Conservation (phyloP, 345 rosid genomes). For the Salix dunnii region DNA sequence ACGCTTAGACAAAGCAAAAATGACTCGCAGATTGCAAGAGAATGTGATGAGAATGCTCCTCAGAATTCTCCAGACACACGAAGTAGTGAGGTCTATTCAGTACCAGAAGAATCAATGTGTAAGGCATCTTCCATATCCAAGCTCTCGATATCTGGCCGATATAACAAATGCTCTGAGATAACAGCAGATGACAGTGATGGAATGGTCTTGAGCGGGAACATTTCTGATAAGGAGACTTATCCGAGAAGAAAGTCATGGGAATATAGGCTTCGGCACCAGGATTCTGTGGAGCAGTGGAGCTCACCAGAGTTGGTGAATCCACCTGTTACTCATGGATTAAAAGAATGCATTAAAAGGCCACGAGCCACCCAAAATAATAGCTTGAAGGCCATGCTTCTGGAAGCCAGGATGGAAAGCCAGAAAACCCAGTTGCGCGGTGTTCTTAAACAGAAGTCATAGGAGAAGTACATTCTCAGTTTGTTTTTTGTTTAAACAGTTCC, state of each 20-base stretch:
- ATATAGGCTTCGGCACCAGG: background rate
- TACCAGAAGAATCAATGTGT: conserved; percentile 1
- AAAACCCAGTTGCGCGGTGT: conserved; percentile 12
- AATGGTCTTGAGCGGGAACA: background rate
- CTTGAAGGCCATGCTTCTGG: conserved; percentile 18
- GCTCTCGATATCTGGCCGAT: conserved; percentile 3
- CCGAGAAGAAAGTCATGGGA: conserved; percentile 5
- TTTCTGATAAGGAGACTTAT: background rate
- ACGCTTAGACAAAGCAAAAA: background rate
- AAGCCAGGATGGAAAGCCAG: conserved; percentile 19
- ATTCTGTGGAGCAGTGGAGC: conserved; percentile 3
- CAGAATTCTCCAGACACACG: conserved; percentile 5
- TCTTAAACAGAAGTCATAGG: conserved; percentile 2
- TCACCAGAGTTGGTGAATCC: conserved; percentile 15
- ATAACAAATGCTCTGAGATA: conserved; percentile 3
- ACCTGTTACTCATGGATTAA: conserved; percentile 23
- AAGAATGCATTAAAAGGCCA: conserved; percentile 22
- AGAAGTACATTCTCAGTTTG: background rate
- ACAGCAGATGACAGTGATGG: conserved; percentile 14
- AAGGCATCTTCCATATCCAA: conserved; percentile 15
- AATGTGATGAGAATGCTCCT: conserved; percentile 7
- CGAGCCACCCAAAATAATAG: conserved; percentile 10
- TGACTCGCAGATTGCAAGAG: conserved; percentile 8
- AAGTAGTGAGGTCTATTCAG: conserved; percentile 4
- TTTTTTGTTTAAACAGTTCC: background rate